Evolutionary conservation across 805 yeast genomes (phyloP), one percentile per base, ranked within the genome.

Genomic region (Phaffomyces opuntiae): DNA sequence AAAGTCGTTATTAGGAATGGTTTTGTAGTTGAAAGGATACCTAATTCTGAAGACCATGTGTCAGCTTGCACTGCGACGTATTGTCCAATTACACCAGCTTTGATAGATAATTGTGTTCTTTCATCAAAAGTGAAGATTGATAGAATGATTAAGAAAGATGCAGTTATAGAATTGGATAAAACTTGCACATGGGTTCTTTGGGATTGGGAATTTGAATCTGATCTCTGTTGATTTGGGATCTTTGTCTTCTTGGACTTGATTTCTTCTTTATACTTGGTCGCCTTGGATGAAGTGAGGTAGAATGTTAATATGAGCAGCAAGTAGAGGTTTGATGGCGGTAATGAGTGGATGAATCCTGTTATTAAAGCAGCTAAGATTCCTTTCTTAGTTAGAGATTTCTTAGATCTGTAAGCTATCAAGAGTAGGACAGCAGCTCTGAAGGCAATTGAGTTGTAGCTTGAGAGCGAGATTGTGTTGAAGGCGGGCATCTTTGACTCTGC

Each of bases 31-130:
- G 75, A 67, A 17, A 72, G 52, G 9, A 72, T 70, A 2, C 77
- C 77, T 17, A 72, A 53, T 45, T 72, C 77, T 2, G 74, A 68
- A 5, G 77, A 72, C 71, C 72, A 71, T 0, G 76, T 70, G 47
- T 72, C 76, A 6, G 75, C 68, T 7, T 66, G 67, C 17, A 68
- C 75, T 1, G 73, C 73, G 7, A 67, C 66, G 46, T 72, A 72
- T 35, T 72, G 74, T 7, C 58, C 54, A 31, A 56, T 53, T 8
- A 59, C 45, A 3, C 64, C 66, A 9, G 57, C 53, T 34, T 49
- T 63, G 39, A 53, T 49, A 42, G 47, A 55, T 2, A 41, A 27
- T 9, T 42, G 40, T 9, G 40, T 26, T 9, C 40, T 49, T 8
- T 37, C 32, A 25, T 50, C 47, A 12, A 25, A 16, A 1, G 50